Evolutionary conservation across 2,329 filamentous ascomycete species (phyloP).

Genomic region (Ceratocystis alfenasii): DNA sequence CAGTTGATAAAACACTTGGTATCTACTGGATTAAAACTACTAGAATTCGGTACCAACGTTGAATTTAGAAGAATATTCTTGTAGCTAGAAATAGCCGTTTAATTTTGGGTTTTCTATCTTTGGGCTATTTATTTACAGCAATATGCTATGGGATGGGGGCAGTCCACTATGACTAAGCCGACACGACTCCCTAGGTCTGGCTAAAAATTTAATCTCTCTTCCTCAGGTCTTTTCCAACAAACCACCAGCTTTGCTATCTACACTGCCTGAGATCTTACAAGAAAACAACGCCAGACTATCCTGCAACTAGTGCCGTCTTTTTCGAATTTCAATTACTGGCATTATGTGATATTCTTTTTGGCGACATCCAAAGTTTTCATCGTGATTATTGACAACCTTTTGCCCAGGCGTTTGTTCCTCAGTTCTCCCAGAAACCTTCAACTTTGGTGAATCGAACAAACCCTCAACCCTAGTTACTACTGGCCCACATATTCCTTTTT

Average conservation of each 20-base stretch:
- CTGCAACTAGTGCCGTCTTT: no score
- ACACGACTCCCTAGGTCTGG: not conserved
- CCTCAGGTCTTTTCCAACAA: no score
- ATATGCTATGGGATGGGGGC: not conserved
- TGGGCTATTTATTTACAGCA: not conserved
- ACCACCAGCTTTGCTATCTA: no score
- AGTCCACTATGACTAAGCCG: not conserved
- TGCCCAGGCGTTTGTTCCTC: not conserved
- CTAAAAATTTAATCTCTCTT: no score
- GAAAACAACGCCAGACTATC: no score
- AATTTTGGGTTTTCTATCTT: conserved; percentile 4
- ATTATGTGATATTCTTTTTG: no score
- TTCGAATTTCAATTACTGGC: no score
- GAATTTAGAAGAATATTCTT: not conserved
- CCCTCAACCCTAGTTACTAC: conserved; percentile 19
- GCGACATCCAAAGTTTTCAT: not conserved
- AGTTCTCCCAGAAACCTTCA: not conserved
- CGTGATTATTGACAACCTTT: not conserved
- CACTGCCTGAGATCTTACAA: no score
- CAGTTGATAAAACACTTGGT: not conserved
- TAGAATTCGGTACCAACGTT: not conserved
- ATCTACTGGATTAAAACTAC: no score
- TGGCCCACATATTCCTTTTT: conserved; percentile 13
- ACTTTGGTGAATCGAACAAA: not conserved
- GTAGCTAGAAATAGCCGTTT: not conserved